Percentiles rank a stretch among this genome's conserved stretches.
phyloP scores from a whole-genome alignment of 1,139 yeast genomes.

The Kazachstania sp. region DNA sequence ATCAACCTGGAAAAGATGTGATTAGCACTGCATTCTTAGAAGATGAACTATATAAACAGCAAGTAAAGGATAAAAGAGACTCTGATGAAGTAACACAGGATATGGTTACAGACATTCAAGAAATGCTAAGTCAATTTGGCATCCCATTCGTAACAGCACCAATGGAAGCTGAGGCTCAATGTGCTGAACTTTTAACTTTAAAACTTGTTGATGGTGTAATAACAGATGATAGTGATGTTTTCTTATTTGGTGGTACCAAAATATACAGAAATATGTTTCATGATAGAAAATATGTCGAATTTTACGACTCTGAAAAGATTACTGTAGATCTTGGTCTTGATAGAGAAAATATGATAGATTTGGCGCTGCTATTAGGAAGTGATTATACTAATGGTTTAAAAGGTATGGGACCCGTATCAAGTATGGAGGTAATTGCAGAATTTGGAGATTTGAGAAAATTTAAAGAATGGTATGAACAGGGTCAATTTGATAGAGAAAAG shows the following conservation, averaged over 20 bases:
- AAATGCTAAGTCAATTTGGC: conserved; percentile 75
- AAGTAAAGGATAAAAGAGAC: conserved; percentile 67
- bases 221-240: conserved; percentile 96
- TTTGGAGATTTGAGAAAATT: conserved; percentile 47
- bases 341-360: conserved; percentile 55
- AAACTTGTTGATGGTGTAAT: conserved; percentile 87
- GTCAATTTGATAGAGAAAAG: conserved; percentile 34
- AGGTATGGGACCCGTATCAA: conserved; percentile 88
- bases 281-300: conserved; percentile 87
- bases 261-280: conserved; percentile 92
- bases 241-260: conserved; percentile 79
- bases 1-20: conserved; percentile 22
- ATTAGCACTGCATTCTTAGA: conserved; percentile 24
- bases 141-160: conserved; percentile 93
- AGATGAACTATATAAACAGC: conserved; percentile 39
- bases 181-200: conserved; percentile 63
- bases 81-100: conserved; percentile 82
- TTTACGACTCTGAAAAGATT: conserved; percentile 58
- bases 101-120: conserved; percentile 89
- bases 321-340: conserved; percentile 55
- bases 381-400: conserved; percentile 90
- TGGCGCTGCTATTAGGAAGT: conserved; percentile 81
- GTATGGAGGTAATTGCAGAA: conserved; percentile 88
- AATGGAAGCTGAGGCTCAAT: conserved; percentile 98
- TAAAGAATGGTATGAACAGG: conserved; percentile 44